Percentiles rank a stretch among this genome's conserved stretches.
phyloP scores from a whole-genome alignment of 2,329 filamentous ascomycete species.

The Aspergillus sp. region DNA sequence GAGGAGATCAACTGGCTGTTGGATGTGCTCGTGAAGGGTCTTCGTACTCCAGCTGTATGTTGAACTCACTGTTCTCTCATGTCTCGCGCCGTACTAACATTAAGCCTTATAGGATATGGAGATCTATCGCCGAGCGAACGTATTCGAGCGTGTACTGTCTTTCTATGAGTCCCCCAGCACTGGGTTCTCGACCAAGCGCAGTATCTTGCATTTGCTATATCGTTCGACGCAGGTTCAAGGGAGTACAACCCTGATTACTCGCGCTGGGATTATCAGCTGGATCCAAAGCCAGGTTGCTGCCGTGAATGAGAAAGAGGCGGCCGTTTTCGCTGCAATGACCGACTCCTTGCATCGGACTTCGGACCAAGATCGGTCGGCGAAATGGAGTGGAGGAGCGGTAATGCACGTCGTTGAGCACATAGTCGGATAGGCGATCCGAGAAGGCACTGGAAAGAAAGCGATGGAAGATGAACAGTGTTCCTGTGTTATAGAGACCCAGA shows the following conservation, averaged over 20 bases:
- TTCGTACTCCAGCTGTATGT: conserved; percentile 53
- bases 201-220: conserved; percentile 63
- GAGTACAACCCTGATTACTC: conserved; percentile 76
- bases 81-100: conserved; percentile 10
- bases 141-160: conserved; percentile 74
- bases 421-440: conserved; percentile 12
- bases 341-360: conserved; percentile 62
- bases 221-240: conserved; percentile 68
- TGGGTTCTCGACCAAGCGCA: conserved; percentile 57
- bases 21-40: conserved; percentile 66
- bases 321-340: conserved; percentile 56
- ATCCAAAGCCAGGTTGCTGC: conserved; percentile 60
- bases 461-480: no score
- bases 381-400: conserved; percentile 62
- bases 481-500: no score
- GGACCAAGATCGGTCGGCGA: conserved; percentile 62
- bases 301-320: conserved; percentile 43
- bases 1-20: conserved; percentile 74
- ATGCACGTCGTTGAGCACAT: conserved; percentile 28
- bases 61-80: not conserved
- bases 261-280: conserved; percentile 74
- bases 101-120: conserved; percentile 43
- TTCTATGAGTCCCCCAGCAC: conserved; percentile 68
- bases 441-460: no score
- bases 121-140: conserved; percentile 54